Percentiles rank a stretch among this genome's conserved stretches.
These are phyloP conservation scores for Sporothrix brunneoviolacea DNA, from an alignment of 2,329 filamentous ascomycete genomes.

Conservation along the genomic window DNA sequence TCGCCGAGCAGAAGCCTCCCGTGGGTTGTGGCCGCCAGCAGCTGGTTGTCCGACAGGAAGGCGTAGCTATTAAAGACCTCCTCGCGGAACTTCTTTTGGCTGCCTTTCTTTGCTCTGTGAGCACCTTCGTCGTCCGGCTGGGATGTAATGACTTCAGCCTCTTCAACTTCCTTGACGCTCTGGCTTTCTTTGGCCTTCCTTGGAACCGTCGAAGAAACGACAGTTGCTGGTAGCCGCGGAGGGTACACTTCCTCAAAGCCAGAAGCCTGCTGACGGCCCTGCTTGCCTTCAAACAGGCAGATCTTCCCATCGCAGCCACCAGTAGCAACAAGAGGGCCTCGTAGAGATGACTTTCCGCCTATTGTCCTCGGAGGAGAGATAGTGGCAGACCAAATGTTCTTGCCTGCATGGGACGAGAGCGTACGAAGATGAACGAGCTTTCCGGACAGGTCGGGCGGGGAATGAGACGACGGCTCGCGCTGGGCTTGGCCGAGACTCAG, in stretches of 20 bases:
- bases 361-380: slow-evolving; percentile 26
- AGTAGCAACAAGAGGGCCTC: slow-evolving; percentile 49
- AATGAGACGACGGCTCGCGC: too few relatives aligned
- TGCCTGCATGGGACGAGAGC: slow-evolving; percentile 67
- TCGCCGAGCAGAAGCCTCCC: slow-evolving; percentile 18
- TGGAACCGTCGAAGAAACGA: background rate
- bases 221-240: background rate
- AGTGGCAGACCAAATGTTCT: slow-evolving; percentile 80
- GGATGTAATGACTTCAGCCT: background rate
- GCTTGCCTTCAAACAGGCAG: slow-evolving; percentile 34
- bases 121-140: background rate
- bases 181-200: background rate
- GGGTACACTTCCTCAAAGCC: background rate
- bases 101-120: background rate
- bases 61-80: slow-evolving; percentile 35
- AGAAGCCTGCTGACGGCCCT: background rate
- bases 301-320: slow-evolving; percentile 81
- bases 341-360: background rate
- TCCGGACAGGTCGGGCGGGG: slow-evolving; percentile 14
- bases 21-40: slow-evolving; percentile 44
- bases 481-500: slow-evolving; percentile 23
- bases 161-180: background rate
- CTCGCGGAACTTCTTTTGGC: slow-evolving; percentile 7
- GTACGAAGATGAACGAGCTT: slow-evolving; percentile 47
- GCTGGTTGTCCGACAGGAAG: slow-evolving; percentile 70